Percentiles rank a stretch among this genome's conserved stretches.
These are phyloP conservation scores for Blastomyces gilchristii DNA, from an alignment of 2,329 filamentous ascomycete genomes.

Conservation along the genomic window DNA sequence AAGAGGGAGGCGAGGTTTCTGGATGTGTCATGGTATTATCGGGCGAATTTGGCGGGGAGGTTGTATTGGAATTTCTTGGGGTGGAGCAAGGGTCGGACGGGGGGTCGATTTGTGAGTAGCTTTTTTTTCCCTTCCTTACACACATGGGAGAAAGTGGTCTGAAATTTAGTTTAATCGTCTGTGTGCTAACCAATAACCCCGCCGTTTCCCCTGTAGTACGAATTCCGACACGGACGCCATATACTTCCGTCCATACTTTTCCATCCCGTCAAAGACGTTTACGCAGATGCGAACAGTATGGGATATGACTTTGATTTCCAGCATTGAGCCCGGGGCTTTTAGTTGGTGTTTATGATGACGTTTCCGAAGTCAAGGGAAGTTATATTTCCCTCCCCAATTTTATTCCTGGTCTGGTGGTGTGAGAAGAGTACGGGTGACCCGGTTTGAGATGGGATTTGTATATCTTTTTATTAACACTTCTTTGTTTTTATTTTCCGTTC, in stretches of 20 bases:
- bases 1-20: conserved; percentile 26
- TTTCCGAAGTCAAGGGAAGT: background rate
- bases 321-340: background rate
- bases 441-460: too few relatives aligned
- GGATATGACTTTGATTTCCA: conserved; percentile 12
- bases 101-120: conserved; percentile 11
- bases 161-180: background rate
- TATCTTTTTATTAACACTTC: too few relatives aligned
- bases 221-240: conserved; percentile 18
- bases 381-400: too few relatives aligned
- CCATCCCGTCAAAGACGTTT: conserved; percentile 24
- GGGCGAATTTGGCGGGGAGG: conserved; percentile 24
- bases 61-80: conserved; percentile 25
- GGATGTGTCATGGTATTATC: conserved; percentile 28
- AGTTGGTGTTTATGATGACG: background rate
- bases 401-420: too few relatives aligned
- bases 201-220: conserved; percentile 8
- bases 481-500: too few relatives aligned
- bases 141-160: too few relatives aligned
- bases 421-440: too few relatives aligned
- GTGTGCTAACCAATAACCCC: background rate
- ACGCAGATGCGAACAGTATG: conserved; percentile 15
- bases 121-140: background rate
- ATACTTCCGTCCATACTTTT: conserved; percentile 25
- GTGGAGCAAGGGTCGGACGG: conserved; percentile 22